A percentile compares a stretch with the other conserved stretches of the same genome.
These are phyloP conservation scores for Acidomyces sp. DNA, from an alignment of 495 filamentous ascomycete species.

Conservation along the genomic window DNA sequence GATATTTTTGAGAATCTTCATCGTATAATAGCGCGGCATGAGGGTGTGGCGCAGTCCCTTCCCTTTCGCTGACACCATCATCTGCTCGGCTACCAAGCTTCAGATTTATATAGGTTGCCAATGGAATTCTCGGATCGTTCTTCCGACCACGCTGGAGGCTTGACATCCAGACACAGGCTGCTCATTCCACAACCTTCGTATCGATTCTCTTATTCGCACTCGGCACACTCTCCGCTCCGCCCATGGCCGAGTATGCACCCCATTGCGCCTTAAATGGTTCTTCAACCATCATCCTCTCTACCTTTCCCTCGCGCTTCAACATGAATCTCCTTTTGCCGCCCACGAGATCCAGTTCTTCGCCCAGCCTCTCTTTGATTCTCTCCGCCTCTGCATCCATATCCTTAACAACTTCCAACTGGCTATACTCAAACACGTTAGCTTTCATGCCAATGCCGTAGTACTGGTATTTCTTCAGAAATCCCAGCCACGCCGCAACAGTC, in stretches of 20 bases:
- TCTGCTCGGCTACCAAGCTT: too few relatives aligned
- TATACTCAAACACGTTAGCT: constrained; percentile 87
- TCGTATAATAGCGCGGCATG: too few relatives aligned
- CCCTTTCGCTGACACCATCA: too few relatives aligned
- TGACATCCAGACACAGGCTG: too few relatives aligned
- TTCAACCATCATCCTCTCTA: constrained; percentile 20
- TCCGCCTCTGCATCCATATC: constrained; percentile 24
- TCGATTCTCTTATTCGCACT: constrained; percentile 7
- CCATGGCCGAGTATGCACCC: constrained; percentile 19
- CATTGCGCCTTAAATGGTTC: constrained; percentile 23
- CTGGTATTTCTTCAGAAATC: constrained; percentile 75
- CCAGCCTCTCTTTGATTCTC: constrained; percentile 20
- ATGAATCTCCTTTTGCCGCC: constrained; percentile 7
- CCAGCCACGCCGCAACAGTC: constrained; percentile 78
- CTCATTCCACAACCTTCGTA: constrained; percentile 1
- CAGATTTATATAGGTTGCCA: too few relatives aligned
- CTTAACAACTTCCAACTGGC: constrained; percentile 38
- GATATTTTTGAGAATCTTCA: too few relatives aligned
- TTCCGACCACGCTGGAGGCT: too few relatives aligned
- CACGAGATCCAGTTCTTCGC: constrained; percentile 20
- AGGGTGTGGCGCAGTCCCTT: too few relatives aligned
- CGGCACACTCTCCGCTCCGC: constrained; percentile 11
- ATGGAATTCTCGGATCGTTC: too few relatives aligned
- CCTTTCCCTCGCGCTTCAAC: constrained; percentile 19
- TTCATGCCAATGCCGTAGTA: constrained; percentile 98